These are phyloP conservation scores for Rhododendron ovatum DNA, from an alignment of 148 eudicot genomes.

Conservation along the genomic window DNA sequence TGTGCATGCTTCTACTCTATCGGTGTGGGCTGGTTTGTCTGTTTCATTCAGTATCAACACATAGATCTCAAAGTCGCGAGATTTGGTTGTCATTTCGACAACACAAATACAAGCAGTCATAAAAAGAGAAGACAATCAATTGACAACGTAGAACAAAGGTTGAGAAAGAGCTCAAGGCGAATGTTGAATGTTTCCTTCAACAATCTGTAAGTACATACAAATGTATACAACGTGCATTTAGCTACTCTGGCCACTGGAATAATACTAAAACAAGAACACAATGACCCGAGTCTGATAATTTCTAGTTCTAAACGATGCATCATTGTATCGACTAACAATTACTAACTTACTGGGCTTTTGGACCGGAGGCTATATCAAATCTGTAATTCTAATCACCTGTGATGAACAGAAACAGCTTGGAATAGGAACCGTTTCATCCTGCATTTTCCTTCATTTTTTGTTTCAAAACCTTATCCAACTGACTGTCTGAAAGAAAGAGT, in stretches of 20 bases:
- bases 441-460: conserved; percentile 46
- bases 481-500: conserved; percentile 23
- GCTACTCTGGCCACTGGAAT: background rate
- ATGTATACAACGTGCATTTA: background rate
- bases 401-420: background rate
- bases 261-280: background rate
- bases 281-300: background rate
- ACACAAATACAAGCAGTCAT: background rate
- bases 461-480: conserved; percentile 53
- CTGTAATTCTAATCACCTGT: background rate
- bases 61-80: background rate
- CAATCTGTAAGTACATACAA: background rate
- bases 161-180: background rate
- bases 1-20: background rate
- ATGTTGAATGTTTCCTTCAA: background rate
- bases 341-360: background rate
- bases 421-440: background rate
- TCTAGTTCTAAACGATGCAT: background rate
- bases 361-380: background rate
- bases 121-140: background rate
- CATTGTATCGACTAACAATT: background rate
- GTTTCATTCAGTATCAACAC: background rate
- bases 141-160: background rate
- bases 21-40: background rate
- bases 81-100: background rate